Evolutionary conservation across 192 early-diverging fungal species (phyloP), one percentile per base, ranked within the genome.

Genomic region (Coemansia sp.): DNA sequence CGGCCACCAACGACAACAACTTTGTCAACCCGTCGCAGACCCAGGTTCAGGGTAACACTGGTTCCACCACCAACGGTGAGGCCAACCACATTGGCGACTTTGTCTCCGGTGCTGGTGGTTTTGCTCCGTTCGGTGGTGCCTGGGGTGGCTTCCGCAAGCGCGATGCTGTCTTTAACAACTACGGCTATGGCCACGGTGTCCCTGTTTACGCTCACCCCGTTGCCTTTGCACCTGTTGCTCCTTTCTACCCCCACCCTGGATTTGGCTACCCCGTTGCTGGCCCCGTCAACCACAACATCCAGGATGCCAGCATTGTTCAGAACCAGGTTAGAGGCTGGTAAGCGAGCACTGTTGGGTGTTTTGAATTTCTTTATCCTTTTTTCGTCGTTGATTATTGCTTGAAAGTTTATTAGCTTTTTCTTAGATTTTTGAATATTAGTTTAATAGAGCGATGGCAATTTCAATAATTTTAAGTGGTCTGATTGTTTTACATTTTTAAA

Each of bases 301-400:
- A 74, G 77, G 22, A 71, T 11, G 77, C 71, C 34, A 63, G 68
- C 61, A 80, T 80, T 58, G 68, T 80, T 51, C 77, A 80, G 77
- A 74, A 74, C 77, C 77, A 73, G 68, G 48, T 16, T 31, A 45
- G 42, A 45, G 42, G 42, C 42, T 45, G 42, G 42, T 45, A 45
- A 11, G 16, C 16, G 12, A 14, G 16, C 10, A 45, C 8, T 45
- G 3, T 11, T 11, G 3, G 12, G 16, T 16, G 10, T 7, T 14
- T 45, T 11, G 8, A 2, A 11, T 11, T 45, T 45, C 3, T 45
- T 14, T 45, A 12, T 45, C 16, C 10, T 45, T 16, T 45, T 45
- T 45, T 7, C 10, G n/a, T n/a, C n/a, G n/a, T n/a, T n/a, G n/a
- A n/a, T n/a, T n/a, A n/a, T n/a, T n/a, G n/a, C n/a, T n/a, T n/a